Conservation (phyloP, 1,139 yeast genomes). For the Magnusiomyces ingens region DNA sequence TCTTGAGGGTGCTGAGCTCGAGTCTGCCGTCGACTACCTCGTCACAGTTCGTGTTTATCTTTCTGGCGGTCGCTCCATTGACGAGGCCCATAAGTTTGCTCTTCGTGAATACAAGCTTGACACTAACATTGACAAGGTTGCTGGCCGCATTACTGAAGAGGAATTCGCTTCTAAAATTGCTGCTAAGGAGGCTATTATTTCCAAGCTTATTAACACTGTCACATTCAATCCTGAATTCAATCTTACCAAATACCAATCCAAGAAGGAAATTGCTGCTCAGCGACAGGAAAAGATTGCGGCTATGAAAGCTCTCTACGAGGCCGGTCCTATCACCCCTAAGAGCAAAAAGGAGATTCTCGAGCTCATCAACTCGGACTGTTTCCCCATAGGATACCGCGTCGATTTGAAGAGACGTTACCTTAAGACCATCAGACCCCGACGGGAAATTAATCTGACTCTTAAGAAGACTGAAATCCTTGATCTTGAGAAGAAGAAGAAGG, state of each 20-base stretch:
- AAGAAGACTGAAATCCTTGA: slow-evolving; percentile 25
- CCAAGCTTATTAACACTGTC: slow-evolving; percentile 21
- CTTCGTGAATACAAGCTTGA: slow-evolving; percentile 48
- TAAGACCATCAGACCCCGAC: slow-evolving; percentile 34
- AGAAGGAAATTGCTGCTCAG: slow-evolving; percentile 32
- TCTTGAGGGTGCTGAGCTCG: slow-evolving; percentile 34
- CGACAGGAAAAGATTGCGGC: slow-evolving; percentile 28
- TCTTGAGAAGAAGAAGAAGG: slow-evolving; percentile 21
- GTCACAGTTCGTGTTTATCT: slow-evolving; percentile 44
- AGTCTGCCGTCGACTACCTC: slow-evolving; percentile 46
- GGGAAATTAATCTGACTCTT: slow-evolving; percentile 24
- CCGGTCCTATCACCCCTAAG: slow-evolving; percentile 15
- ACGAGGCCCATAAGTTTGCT: slow-evolving; percentile 54
- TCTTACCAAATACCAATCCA: slow-evolving; percentile 19
- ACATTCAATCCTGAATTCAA: slow-evolving; percentile 22
- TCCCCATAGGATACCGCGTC: slow-evolving; percentile 37
- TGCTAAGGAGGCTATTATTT: slow-evolving; percentile 31
- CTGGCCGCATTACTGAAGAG: slow-evolving; percentile 26
- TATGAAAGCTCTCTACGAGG: slow-evolving; percentile 9
- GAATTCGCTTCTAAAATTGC: slow-evolving; percentile 29
- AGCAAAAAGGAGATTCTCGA: slow-evolving; percentile 16
- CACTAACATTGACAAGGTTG: slow-evolving; percentile 42
- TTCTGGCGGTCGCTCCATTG: slow-evolving; percentile 37
- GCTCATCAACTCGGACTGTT: slow-evolving; percentile 28
- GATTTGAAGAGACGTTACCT: slow-evolving; percentile 37